phyloP scores from a whole-genome alignment of 768 basidiomycete species.

The Chalciporus piperatus region DNA sequence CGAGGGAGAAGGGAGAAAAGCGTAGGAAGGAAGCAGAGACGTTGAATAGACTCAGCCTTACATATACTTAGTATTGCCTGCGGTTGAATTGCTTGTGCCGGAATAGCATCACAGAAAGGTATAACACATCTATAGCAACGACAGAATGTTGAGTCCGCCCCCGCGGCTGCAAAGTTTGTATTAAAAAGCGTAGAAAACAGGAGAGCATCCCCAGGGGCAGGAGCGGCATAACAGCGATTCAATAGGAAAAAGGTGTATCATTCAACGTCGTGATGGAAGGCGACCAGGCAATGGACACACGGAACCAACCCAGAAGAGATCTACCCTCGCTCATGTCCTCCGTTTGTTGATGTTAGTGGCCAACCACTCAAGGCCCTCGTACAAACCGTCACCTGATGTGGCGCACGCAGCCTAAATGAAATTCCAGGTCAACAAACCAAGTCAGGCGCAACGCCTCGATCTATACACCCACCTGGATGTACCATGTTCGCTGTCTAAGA shows the following conservation, averaged over 20 bases:
- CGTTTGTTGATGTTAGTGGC: conserved; percentile 82
- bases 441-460: background rate
- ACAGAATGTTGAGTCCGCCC: conserved; percentile 6
- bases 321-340: conserved; percentile 53
- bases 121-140: conserved; percentile 19
- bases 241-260: conserved; percentile 45
- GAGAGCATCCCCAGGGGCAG: conserved; percentile 28
- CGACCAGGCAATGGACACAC: conserved; percentile 49
- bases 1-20: conserved; percentile 67
- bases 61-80: conserved; percentile 12
- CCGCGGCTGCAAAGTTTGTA: conserved; percentile 3
- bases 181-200: conserved; percentile 20
- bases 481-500: conserved; percentile 96
- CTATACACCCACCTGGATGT: conserved; percentile 72
- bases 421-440: conserved; percentile 15
- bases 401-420: conserved; percentile 85
- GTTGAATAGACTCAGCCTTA: conserved; percentile 53
- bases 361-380: conserved; percentile 98
- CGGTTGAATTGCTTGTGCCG: conserved; percentile 6
- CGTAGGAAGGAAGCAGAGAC: conserved; percentile 76
- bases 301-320: conserved; percentile 38
- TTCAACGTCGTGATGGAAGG: conserved; percentile 60
- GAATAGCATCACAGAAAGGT: conserved; percentile 2
- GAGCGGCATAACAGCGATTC: conserved; percentile 27
- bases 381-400: conserved; percentile 96